Percentiles rank a stretch among this genome's conserved stretches.
These are phyloP conservation scores for Fusarium temperatum DNA, from an alignment of 2,329 filamentous ascomycete genomes.

Conservation along the genomic window DNA sequence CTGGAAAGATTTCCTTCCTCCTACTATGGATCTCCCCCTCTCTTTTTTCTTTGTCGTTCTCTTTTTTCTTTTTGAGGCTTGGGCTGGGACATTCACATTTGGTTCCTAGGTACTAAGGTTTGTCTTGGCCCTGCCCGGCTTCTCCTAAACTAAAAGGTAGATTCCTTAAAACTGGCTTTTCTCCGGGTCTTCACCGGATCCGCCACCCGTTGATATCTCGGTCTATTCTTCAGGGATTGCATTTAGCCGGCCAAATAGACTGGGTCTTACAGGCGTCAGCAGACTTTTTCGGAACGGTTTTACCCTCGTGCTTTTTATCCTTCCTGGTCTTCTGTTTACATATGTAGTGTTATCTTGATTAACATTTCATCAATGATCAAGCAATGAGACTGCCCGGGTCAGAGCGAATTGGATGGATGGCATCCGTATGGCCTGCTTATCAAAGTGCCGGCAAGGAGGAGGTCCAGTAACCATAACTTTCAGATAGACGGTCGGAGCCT, in stretches of 20 bases:
- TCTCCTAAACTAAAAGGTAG: neutral
- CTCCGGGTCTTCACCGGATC: slow-evolving; percentile 32
- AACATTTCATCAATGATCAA: slow-evolving; percentile 4
- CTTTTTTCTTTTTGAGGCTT: slow-evolving; percentile 6
- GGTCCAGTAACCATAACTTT: neutral
- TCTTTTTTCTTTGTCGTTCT: neutral
- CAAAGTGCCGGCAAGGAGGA: slow-evolving; percentile 2
- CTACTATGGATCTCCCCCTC: neutral
- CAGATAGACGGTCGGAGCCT: neutral
- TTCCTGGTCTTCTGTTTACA: neutral
- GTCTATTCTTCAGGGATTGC: slow-evolving; percentile 30
- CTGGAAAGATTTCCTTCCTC: neutral
- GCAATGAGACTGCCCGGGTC: neutral
- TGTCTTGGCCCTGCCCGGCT: slow-evolving; percentile 8
- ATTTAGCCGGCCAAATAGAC: slow-evolving; percentile 37
- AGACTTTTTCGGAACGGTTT: slow-evolving; percentile 8
- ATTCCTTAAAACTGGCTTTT: slow-evolving; percentile 13
- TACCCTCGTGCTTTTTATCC: neutral
- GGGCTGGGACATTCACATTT: slow-evolving; percentile 33
- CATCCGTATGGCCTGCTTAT: neutral
- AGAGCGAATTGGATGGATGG: slow-evolving; percentile 3
- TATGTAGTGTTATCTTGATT: neutral
- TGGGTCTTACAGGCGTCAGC: slow-evolving; percentile 25
- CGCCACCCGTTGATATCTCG: slow-evolving; percentile 41
- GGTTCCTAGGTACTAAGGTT: neutral